Base-by-base conservation (phyloP, 495 filamentous ascomycete species). In the Cudoniella acicularis region DNA sequence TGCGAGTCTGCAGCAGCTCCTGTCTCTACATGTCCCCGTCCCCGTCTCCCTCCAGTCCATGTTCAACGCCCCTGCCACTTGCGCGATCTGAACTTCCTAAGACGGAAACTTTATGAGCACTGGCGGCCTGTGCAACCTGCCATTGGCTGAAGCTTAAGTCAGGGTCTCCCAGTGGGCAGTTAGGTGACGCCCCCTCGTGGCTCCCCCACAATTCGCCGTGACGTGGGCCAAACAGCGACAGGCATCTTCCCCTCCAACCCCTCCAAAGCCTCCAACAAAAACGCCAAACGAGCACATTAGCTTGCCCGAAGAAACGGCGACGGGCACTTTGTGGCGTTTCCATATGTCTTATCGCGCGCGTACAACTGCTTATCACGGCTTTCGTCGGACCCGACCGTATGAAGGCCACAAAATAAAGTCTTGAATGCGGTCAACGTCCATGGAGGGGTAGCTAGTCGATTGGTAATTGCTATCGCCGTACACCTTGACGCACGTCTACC, bases 291-390 rank as follows among this genome's bases (percentile, higher is more conserved):
- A 41, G 36, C 36, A 41, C 13, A 4, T 21, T 17, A 4, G 8
- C 43, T 47, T 47, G 43, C 43, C 43, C 43, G 43, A 47, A 47
- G 43, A 47, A 47, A 47, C 43, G 43, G 43, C 43, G 43, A 47
- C 13, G 13, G 43, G 43, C 43, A 47, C 16, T n/a, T 21, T 6
- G n/a, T 47, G 43, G 20, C 20, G 8, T 8, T 21, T n/a, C 16
- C 17, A n/a, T 17, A 9, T 17, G 4, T 17, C 43, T 47, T 47
- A 47, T 47, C 43, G 43, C 43, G 43, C 36, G 36, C 20, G n/a
- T 47, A n/a, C 43, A 47, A 47, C 16, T 47, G 43, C 43, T 47
- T 47, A 47, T 47, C 43, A 21, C 43, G 43, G 13, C 20, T 8
- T 47, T 8, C 43, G 13, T 47, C 16, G 16, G 20, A 36, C 30